These are phyloP conservation scores for Sphenostylis stenocarpa DNA, from an alignment of 306 rosid species.

Conservation along the genomic window DNA sequence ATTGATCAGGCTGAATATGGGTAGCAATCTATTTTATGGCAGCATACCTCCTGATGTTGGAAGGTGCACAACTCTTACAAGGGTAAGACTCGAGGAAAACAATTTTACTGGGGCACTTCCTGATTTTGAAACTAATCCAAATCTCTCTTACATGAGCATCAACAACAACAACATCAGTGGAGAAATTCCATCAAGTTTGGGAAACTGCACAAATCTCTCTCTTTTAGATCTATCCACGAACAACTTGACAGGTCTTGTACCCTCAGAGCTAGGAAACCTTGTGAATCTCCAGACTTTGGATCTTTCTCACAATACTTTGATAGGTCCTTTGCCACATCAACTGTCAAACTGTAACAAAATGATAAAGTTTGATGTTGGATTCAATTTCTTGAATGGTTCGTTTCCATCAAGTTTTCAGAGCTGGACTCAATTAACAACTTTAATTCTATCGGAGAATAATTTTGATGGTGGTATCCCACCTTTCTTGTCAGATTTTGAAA, in stretches of 20 bases:
- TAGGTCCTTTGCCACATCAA: constrained; percentile 65
- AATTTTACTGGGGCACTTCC: constrained; percentile 64
- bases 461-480: constrained; percentile 62
- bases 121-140: constrained; percentile 41
- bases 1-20: constrained; percentile 49
- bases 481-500: constrained; percentile 47
- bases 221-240: constrained; percentile 55
- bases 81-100: constrained; percentile 55
- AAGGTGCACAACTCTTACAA: constrained; percentile 61
- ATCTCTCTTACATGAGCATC: constrained; percentile 44
- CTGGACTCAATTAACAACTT: constrained; percentile 53
- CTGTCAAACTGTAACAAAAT: constrained; percentile 59
- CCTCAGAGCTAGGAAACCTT: constrained; percentile 64
- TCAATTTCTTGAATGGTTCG: constrained; percentile 70
- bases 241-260: constrained; percentile 52
- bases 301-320: constrained; percentile 62
- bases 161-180: constrained; percentile 57
- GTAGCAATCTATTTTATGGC: constrained; percentile 58
- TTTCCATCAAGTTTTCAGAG: constrained; percentile 56
- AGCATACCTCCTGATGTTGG: constrained; percentile 67
- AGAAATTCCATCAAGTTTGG: constrained; percentile 64
- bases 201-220: constrained; percentile 55
- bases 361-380: constrained; percentile 56
- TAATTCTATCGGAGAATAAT: constrained; percentile 57
- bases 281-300: constrained; percentile 42